Evolutionary conservation across 495 filamentous ascomycete genomes (phyloP).

Genomic region (Xeromyces bisporus): DNA sequence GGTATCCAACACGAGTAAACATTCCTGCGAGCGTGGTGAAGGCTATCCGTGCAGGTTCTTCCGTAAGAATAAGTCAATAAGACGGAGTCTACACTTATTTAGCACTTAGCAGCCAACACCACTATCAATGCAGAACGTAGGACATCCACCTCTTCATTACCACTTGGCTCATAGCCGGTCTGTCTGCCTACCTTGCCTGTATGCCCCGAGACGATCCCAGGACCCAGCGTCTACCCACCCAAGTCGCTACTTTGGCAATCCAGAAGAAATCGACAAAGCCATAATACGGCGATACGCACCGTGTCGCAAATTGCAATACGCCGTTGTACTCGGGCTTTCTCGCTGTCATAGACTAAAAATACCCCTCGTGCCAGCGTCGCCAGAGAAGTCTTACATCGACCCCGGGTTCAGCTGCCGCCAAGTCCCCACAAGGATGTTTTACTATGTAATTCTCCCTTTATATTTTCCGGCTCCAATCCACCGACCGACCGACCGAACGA

Average conservation of each 20-base stretch:
- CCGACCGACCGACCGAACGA: too few species aligned
- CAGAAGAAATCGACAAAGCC: slow-evolving; percentile 7
- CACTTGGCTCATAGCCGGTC: slow-evolving; percentile 17
- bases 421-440: too few species aligned
- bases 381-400: slow-evolving; percentile 13
- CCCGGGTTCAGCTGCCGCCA: too few species aligned
- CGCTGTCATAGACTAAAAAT: slow-evolving; percentile 14
- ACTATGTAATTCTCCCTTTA: too few species aligned
- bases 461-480: too few species aligned
- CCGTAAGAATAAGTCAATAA: slow-evolving; percentile 18
- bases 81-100: neutral
- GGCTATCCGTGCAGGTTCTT: slow-evolving; percentile 11
- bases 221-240: slow-evolving; percentile 7
- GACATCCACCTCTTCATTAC: slow-evolving; percentile 12
- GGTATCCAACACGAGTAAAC: too few species aligned
- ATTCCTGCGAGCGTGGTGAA: slow-evolving; percentile 13
- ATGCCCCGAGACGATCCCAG: slow-evolving; percentile 12
- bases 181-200: slow-evolving; percentile 16
- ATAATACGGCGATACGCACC: slow-evolving; percentile 14
- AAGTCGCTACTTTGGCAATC: slow-evolving; percentile 14
- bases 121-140: slow-evolving; percentile 6
- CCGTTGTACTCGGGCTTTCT: slow-evolving; percentile 16
- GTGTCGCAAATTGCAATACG: slow-evolving; percentile 17
- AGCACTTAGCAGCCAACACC: neutral
- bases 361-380: slow-evolving; percentile 7